Evolutionary conservation across 1,284 basidiomycete genomes (phyloP).

Genomic region (Ganoderma sp.): DNA sequence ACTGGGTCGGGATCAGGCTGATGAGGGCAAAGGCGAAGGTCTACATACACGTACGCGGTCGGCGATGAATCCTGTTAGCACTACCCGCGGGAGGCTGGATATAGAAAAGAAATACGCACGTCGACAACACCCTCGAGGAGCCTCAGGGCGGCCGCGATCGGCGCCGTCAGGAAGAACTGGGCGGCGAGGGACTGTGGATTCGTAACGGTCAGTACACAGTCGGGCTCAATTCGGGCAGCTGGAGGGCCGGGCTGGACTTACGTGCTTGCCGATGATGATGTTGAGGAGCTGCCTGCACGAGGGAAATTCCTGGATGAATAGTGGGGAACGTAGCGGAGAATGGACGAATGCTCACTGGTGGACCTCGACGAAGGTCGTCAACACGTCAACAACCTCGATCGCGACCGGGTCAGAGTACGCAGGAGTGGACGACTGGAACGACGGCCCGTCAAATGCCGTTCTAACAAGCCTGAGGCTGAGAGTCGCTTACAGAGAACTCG

Average conservation of each 20-base stretch:
- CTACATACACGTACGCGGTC: not conserved
- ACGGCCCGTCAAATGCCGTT: not conserved
- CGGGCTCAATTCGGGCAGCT: too few species aligned
- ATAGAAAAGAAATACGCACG: not conserved
- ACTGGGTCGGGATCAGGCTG: conserved; percentile 12
- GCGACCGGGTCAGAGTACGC: conserved; percentile 11
- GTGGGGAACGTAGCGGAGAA: too few species aligned
- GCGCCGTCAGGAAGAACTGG: conserved; percentile 19
- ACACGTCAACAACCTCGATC: conserved; percentile 9
- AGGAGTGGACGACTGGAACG: not conserved
- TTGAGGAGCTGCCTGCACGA: conserved; percentile 9
- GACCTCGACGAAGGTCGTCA: conserved; percentile 19
- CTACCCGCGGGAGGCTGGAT: not conserved
- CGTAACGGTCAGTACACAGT: not conserved
- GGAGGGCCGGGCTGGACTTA: not conserved
- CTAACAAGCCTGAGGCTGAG: not conserved
- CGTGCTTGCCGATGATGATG: conserved; percentile 17
- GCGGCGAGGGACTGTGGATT: conserved; percentile 13
- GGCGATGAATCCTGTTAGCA: not conserved
- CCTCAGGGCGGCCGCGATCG: conserved; percentile 15
- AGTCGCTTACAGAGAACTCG: not conserved
- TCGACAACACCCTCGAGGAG: conserved; percentile 8
- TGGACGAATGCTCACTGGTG: conserved; percentile 5
- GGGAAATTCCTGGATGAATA: not conserved
- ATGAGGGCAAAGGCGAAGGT: conserved; percentile 8